These are phyloP conservation scores for Pleurotus salmoneostramineus DNA, from an alignment of 768 basidiomycete species.

Conservation along the genomic window DNA sequence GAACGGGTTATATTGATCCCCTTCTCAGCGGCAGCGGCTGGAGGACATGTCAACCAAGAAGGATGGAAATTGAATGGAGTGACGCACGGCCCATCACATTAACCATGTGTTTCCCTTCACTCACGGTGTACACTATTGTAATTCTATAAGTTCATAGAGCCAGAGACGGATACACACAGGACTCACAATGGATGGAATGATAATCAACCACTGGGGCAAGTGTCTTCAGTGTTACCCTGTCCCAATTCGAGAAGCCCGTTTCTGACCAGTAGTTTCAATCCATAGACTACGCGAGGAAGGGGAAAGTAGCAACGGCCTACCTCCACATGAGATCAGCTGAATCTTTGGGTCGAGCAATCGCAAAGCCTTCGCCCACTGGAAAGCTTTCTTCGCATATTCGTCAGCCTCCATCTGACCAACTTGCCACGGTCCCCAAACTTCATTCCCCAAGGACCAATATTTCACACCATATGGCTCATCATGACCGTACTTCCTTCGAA, in stretches of 20 bases:
- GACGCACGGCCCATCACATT: slow-evolving; percentile 50
- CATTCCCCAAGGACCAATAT: slow-evolving; percentile 27
- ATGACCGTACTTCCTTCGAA: slow-evolving; percentile 54
- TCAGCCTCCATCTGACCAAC: slow-evolving; percentile 53
- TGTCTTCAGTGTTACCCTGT: slow-evolving; percentile 33
- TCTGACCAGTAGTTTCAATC: slow-evolving; percentile 21
- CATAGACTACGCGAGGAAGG: slow-evolving; percentile 9
- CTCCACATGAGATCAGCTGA: slow-evolving; percentile 53
- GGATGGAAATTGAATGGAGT: neutral
- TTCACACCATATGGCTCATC: slow-evolving; percentile 52
- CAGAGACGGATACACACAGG: neutral
- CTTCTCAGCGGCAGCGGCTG: slow-evolving; percentile 49
- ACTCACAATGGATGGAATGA: slow-evolving; percentile 41
- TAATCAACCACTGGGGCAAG: slow-evolving; percentile 45
- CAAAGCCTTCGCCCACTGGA: slow-evolving; percentile 60
- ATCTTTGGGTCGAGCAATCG: slow-evolving; percentile 53
- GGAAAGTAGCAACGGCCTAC: slow-evolving; percentile 19
- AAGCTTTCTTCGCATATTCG: slow-evolving; percentile 53
- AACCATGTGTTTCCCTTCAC: slow-evolving; percentile 41
- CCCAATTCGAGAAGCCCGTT: slow-evolving; percentile 39
- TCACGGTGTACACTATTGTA: slow-evolving; percentile 33
- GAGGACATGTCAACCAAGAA: neutral
- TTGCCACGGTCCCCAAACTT: slow-evolving; percentile 55
- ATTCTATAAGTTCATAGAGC: neutral
- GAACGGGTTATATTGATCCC: slow-evolving; percentile 46